These are phyloP conservation scores for Populus deltoides DNA, from an alignment of 345 rosid species.

Conservation along the genomic window DNA sequence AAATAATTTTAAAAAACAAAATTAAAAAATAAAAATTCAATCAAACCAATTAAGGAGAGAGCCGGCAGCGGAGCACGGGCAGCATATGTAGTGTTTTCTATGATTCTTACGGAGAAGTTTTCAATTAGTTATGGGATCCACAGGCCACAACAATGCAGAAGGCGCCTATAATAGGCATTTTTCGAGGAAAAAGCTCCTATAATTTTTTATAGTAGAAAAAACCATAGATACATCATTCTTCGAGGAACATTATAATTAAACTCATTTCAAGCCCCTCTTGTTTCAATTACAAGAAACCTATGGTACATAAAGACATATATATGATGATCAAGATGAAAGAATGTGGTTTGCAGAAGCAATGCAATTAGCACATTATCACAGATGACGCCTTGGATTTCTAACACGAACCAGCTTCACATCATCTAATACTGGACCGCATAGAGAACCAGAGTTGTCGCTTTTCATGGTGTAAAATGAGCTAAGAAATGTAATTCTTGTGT, in stretches of 20 bases:
- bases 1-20: too few relatives aligned
- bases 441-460: slow-evolving; percentile 62
- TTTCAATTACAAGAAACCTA: background rate
- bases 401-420: slow-evolving; percentile 50
- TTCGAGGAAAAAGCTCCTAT: background rate
- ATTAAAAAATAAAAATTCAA: too few relatives aligned
- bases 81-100: too few relatives aligned
- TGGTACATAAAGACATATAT: background rate
- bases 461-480: slow-evolving; percentile 65
- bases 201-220: background rate
- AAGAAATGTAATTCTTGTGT: slow-evolving; percentile 55
- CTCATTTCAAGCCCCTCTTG: background rate
- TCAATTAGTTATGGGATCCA: background rate
- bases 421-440: slow-evolving; percentile 79
- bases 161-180: background rate
- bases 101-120: background rate
- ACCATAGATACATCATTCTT: background rate
- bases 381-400: slow-evolving; percentile 16
- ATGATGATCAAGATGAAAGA: background rate
- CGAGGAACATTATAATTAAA: background rate
- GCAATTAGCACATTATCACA: slow-evolving; percentile 6
- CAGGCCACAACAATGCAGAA: background rate
- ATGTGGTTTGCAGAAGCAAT: background rate
- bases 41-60: too few relatives aligned
- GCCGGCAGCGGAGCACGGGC: too few relatives aligned